phyloP scores from a whole-genome alignment of 371 early-diverging fungal species.

The Mortierella sp. region DNA sequence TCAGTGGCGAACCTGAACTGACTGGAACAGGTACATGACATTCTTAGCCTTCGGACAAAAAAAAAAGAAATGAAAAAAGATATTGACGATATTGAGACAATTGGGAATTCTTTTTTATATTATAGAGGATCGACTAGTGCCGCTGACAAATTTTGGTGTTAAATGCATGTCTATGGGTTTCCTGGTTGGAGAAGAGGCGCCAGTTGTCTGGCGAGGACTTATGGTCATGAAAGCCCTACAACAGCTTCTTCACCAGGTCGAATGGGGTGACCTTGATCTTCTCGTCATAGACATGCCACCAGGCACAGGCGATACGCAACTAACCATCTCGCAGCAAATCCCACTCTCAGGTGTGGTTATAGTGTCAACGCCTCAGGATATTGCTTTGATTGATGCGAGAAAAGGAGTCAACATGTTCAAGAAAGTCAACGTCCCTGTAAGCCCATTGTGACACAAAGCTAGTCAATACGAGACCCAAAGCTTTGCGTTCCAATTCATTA shows the following conservation, averaged over 20 bases:
- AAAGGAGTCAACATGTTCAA: slow-evolving; percentile 89
- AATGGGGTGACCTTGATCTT: slow-evolving; percentile 84
- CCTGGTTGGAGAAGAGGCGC: slow-evolving; percentile 78
- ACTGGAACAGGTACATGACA: slow-evolving; percentile 63
- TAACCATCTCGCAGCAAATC: slow-evolving; percentile 88
- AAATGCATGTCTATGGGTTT: slow-evolving; percentile 95
- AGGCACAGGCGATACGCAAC: slow-evolving; percentile 92
- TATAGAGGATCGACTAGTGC: slow-evolving; percentile 72
- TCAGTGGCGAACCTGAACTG: slow-evolving; percentile 79
- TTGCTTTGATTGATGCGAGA: slow-evolving; percentile 85
- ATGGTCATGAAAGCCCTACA: slow-evolving; percentile 97
- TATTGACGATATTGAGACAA: not conserved
- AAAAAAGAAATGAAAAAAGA: not conserved
- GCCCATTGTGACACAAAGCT: slow-evolving; percentile 31
- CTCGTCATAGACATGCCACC: slow-evolving; percentile 94
- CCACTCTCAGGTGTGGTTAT: slow-evolving; percentile 85
- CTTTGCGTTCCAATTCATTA: not conserved
- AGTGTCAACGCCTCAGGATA: slow-evolving; percentile 93
- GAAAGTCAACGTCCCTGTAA: slow-evolving; percentile 86
- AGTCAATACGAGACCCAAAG: too few species aligned
- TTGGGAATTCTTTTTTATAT: not conserved
- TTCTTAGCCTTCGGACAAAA: not conserved
- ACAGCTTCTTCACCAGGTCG: slow-evolving; percentile 87
- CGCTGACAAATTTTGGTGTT: slow-evolving; percentile 85
- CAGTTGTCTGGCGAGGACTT: slow-evolving; percentile 93